phyloP scores from a whole-genome alignment of 1,284 basidiomycete genomes.

The Pascua guehoae region DNA sequence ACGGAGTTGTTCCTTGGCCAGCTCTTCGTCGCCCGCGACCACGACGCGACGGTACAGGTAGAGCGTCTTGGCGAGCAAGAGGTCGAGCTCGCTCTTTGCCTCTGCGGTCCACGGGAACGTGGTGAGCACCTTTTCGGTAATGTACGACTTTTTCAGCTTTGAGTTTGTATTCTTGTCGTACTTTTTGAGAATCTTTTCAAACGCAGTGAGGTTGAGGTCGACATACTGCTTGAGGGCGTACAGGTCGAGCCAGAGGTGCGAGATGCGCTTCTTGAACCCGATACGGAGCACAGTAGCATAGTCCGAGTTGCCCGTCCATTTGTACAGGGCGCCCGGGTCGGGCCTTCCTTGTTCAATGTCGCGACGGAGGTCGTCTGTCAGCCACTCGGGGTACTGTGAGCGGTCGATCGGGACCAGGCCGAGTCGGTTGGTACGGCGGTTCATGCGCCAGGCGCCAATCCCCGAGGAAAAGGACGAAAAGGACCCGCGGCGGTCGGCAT shows the following conservation, averaged over 20 bases:
- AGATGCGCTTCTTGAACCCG: constrained; percentile 86
- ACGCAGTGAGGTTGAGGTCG: constrained; percentile 88
- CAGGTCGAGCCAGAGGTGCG: constrained; percentile 75
- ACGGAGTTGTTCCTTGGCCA: constrained; percentile 77
- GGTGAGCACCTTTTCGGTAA: constrained; percentile 69
- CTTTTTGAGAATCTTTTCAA: constrained; percentile 97
- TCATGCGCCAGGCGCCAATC: constrained; percentile 3
- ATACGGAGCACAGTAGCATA: constrained; percentile 85
- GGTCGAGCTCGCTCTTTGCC: constrained; percentile 64
- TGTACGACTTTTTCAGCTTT: constrained; percentile 78
- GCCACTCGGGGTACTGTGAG: constrained; percentile 31
- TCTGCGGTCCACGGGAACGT: constrained; percentile 64
- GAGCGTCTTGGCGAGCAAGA: constrained; percentile 61
- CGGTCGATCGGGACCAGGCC: constrained; percentile 34
- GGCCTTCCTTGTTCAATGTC: constrained; percentile 6
- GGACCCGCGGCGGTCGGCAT: constrained; percentile 34
- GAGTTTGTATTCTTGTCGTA: constrained; percentile 93
- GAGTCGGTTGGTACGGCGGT: constrained; percentile 10
- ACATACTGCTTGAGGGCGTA: constrained; percentile 89
- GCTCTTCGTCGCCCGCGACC: constrained; percentile 65
- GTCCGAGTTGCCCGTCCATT: constrained; percentile 79
- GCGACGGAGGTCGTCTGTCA: constrained; percentile 9
- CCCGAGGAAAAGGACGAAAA: constrained; percentile 40
- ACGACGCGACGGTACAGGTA: constrained; percentile 84
- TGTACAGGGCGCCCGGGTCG: constrained; percentile 28